phyloP scores from a whole-genome alignment of 1,284 basidiomycete species.

The Naganishia cerealis region DNA sequence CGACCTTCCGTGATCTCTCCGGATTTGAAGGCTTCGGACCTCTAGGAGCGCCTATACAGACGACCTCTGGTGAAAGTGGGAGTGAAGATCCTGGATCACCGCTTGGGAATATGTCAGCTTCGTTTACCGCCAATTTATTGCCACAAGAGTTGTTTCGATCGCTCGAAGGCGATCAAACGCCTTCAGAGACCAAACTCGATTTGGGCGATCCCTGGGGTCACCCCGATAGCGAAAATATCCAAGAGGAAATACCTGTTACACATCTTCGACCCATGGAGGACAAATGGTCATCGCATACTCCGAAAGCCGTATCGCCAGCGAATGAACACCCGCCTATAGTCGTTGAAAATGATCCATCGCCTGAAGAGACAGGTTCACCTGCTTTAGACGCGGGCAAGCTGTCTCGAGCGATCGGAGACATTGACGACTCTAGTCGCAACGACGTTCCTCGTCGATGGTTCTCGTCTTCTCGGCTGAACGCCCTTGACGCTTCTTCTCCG shows the following conservation, averaged over 20 bases:
- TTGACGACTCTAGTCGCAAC: slow-evolving; percentile 2
- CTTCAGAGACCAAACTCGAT: slow-evolving; percentile 40
- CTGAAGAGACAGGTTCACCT: slow-evolving; percentile 10
- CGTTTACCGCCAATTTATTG: slow-evolving; percentile 52
- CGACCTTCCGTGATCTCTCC: slow-evolving; percentile 40
- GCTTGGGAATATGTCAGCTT: slow-evolving; percentile 49
- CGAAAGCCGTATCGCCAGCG: slow-evolving; percentile 16
- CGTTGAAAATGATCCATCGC: slow-evolving; percentile 6
- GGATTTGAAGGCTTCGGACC: slow-evolving; percentile 56
- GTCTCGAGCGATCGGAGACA: slow-evolving; percentile 13
- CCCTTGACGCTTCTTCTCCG: slow-evolving; percentile 10
- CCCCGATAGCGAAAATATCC: slow-evolving; percentile 32
- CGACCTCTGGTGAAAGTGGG: slow-evolving; percentile 9
- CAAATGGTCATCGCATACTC: slow-evolving; percentile 20
- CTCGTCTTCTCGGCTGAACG: slow-evolving; percentile 37
- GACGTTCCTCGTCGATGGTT: slow-evolving; percentile 44
- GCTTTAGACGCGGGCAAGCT: slow-evolving; percentile 17
- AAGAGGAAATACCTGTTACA: slow-evolving; percentile 12
- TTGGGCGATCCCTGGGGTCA: slow-evolving; percentile 33
- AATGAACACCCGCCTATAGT: slow-evolving; percentile 1
- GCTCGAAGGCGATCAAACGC: slow-evolving; percentile 51
- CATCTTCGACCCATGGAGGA: slow-evolving; percentile 24
- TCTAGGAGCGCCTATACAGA: slow-evolving; percentile 34
- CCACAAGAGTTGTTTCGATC: slow-evolving; percentile 54
- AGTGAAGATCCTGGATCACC: slow-evolving; percentile 50